A percentile compares a stretch with the other conserved stretches of the same genome.
These are phyloP conservation scores for Naumovozyma dairenensis DNA, from an alignment of 805 yeast species.

Conservation along the genomic window DNA sequence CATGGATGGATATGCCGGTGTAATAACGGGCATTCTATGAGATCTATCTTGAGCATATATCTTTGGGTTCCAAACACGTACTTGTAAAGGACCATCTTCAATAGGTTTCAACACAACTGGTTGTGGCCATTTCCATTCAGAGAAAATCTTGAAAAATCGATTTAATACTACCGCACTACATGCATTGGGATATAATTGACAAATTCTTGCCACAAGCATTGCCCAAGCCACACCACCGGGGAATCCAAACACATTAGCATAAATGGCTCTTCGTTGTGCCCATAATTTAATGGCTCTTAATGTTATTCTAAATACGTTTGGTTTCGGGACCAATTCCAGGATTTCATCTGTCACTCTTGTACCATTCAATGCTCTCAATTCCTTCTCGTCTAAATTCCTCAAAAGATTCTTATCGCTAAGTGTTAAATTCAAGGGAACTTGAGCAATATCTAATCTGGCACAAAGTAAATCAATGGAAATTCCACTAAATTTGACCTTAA, in stretches of 20 bases:
- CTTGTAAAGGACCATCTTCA: slow-evolving; percentile 95
- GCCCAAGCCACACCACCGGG: slow-evolving; percentile 99
- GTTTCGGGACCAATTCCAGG: slow-evolving; percentile 79
- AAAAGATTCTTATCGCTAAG: slow-evolving; percentile 78
- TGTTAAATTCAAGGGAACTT: slow-evolving; percentile 65
- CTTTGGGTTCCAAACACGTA: slow-evolving; percentile 93
- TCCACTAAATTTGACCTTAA: slow-evolving; percentile 78
- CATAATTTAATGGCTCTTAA: slow-evolving; percentile 87
- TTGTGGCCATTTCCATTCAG: slow-evolving; percentile 97
- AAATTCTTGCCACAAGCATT: slow-evolving; percentile 94
- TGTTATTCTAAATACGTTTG: slow-evolving; percentile 86
- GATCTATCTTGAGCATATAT: slow-evolving; percentile 80
- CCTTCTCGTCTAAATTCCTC: slow-evolving; percentile 83
- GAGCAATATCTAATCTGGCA: slow-evolving; percentile 75
- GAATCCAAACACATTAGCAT: slow-evolving; percentile 91
- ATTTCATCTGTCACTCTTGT: slow-evolving; percentile 97
- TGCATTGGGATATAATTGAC: slow-evolving; percentile 94
- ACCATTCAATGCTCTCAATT: slow-evolving; percentile 83
- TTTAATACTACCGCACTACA: slow-evolving; percentile 86
- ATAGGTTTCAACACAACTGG: slow-evolving; percentile 88
- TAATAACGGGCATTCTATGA: slow-evolving; percentile 94
- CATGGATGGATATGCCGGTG: slow-evolving; percentile 90
- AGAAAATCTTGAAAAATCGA: slow-evolving; percentile 75
- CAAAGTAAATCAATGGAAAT: slow-evolving; percentile 88
- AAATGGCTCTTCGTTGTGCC: slow-evolving; percentile 93